These are phyloP conservation scores for Aureococcus anophagefferens DNA, from an alignment of 108 stramenopile genomes.

Conservation along the genomic window DNA sequence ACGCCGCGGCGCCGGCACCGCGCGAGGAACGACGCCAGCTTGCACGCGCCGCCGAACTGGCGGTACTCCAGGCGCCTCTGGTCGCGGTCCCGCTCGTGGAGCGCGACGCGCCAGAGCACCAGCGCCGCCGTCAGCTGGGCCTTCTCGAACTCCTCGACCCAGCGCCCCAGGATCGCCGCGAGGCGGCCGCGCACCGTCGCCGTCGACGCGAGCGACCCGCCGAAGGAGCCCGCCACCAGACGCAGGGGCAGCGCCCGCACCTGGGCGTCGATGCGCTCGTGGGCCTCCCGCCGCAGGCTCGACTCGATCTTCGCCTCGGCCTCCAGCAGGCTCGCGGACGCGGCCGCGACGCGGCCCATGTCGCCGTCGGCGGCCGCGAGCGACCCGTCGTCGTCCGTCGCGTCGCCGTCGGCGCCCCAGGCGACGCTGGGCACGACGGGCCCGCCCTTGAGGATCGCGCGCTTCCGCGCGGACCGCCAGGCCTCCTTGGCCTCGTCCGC, in stretches of 20 bases:
- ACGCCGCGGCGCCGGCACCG: not conserved
- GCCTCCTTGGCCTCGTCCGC: not conserved
- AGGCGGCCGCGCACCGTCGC: not conserved
- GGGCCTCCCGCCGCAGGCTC: too few relatives aligned
- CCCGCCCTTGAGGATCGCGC: not conserved
- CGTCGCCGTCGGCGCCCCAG: too few relatives aligned
- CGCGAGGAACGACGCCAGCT: constrained; percentile 5
- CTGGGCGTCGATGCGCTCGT: too few relatives aligned
- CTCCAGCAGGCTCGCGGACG: too few relatives aligned
- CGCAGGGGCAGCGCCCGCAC: too few relatives aligned
- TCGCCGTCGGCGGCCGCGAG: too few relatives aligned
- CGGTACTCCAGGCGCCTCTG: constrained; percentile 5
- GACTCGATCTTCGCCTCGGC: too few relatives aligned
- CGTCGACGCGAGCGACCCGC: too few relatives aligned
- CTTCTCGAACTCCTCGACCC: constrained; percentile 11
- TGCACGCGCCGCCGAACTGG: not conserved
- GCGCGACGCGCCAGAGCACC: not conserved
- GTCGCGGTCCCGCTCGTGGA: not conserved
- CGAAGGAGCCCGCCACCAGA: too few relatives aligned
- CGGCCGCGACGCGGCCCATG: too few relatives aligned
- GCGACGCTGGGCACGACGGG: too few relatives aligned
- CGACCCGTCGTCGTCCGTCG: too few relatives aligned
- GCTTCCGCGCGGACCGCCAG: not conserved
- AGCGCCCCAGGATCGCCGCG: not conserved
- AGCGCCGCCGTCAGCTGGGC: constrained; percentile 6